phyloP scores from a whole-genome alignment of 352 stramenopile genomes.

The Sclerospora graminicola region DNA sequence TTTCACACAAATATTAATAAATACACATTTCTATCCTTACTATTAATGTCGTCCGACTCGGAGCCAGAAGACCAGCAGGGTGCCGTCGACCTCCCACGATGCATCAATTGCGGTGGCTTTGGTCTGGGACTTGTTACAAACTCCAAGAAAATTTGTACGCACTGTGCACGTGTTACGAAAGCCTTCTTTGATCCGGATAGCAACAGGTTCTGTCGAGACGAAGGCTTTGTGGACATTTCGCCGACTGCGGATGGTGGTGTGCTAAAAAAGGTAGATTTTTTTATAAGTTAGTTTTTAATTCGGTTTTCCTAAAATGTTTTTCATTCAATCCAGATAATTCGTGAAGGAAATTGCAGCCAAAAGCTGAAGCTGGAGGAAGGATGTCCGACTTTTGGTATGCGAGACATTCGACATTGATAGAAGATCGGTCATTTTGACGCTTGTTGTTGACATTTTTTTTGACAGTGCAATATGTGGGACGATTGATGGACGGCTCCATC shows the following conservation, averaged over 20 bases:
- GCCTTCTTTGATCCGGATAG: slow-evolving; percentile 73
- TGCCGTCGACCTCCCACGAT: slow-evolving; percentile 36
- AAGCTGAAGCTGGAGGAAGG: slow-evolving; percentile 63
- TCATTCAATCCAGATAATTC: slow-evolving; percentile 27
- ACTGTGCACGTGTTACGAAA: slow-evolving; percentile 56
- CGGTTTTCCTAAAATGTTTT: not conserved
- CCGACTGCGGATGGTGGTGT: slow-evolving; percentile 58
- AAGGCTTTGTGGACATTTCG: slow-evolving; percentile 80
- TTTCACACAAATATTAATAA: no score
- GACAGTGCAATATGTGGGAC: slow-evolving; percentile 75
- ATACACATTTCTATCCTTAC: no score
- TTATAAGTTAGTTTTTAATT: not conserved
- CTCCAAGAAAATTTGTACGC: slow-evolving; percentile 53
- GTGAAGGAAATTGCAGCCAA: slow-evolving; percentile 35
- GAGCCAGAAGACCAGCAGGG: not conserved
- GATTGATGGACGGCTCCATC: slow-evolving; percentile 73
- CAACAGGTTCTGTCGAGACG: slow-evolving; percentile 47
- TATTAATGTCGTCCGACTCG: not conserved
- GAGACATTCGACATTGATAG: not conserved
- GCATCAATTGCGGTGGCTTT: slow-evolving; percentile 55
- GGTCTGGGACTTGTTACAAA: slow-evolving; percentile 64
- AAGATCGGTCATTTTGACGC: not conserved
- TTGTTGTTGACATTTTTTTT: not conserved
- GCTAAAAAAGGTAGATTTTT: slow-evolving; percentile 56
- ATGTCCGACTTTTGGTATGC: slow-evolving; percentile 64